phyloP scores from a whole-genome alignment of 192 early-diverging fungal genomes.

The Coemansia sp. region DNA sequence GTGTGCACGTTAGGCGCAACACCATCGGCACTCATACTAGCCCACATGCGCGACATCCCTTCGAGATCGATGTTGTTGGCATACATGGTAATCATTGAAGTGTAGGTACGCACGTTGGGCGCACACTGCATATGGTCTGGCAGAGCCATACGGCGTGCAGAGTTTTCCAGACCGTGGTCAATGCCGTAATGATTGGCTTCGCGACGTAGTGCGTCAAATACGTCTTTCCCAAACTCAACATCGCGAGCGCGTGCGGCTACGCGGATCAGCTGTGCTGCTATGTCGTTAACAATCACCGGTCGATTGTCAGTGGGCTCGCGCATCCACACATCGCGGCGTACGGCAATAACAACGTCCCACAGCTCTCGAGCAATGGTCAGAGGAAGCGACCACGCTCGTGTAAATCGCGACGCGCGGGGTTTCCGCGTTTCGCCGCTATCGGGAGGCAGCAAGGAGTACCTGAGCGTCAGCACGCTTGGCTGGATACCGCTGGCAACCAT shows the following conservation, averaged over 20 bases:
- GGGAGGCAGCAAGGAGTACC: slow-evolving; percentile 38
- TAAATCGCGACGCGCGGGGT: neutral
- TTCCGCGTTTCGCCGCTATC: neutral
- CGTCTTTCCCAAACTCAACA: slow-evolving; percentile 38
- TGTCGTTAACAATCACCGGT: slow-evolving; percentile 45
- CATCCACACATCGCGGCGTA: slow-evolving; percentile 24
- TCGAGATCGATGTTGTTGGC: slow-evolving; percentile 24
- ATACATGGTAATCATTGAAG: slow-evolving; percentile 43
- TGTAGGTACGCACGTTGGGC: slow-evolving; percentile 45
- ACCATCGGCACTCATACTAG: slow-evolving; percentile 26
- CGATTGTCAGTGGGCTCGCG: neutral
- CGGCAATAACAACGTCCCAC: slow-evolving; percentile 23
- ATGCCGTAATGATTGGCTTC: slow-evolving; percentile 28
- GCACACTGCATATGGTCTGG: slow-evolving; percentile 39
- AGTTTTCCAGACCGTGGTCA: slow-evolving; percentile 3
- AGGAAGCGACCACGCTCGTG: slow-evolving; percentile 35
- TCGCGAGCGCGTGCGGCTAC: slow-evolving; percentile 36
- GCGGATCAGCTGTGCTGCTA: slow-evolving; percentile 40
- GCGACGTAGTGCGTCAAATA: slow-evolving; percentile 27
- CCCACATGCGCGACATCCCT: slow-evolving; percentile 29
- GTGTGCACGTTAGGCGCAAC: slow-evolving; percentile 39
- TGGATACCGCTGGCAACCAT: slow-evolving; percentile 24
- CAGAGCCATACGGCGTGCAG: neutral
- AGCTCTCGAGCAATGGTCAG: slow-evolving; percentile 24
- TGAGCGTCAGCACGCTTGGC: slow-evolving; percentile 32